phyloP scores from a whole-genome alignment of 2,329 filamentous ascomycete genomes.

The Colletotrichum graminicola region DNA sequence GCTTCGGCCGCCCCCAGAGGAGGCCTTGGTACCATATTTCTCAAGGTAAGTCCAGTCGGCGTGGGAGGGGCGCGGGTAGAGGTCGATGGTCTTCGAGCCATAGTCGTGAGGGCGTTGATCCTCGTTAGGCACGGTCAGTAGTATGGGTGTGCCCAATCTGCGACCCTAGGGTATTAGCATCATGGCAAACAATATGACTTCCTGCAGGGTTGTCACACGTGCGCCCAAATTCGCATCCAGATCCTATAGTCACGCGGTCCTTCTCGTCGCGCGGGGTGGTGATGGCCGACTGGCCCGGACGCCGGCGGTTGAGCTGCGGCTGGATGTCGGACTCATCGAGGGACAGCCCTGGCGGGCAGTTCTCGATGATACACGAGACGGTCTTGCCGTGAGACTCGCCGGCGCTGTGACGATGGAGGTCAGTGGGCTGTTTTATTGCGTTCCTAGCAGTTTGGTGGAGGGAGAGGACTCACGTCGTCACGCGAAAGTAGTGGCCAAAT shows the following conservation, averaged over 20 bases:
- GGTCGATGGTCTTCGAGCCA: constrained; percentile 88
- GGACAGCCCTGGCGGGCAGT: constrained; percentile 87
- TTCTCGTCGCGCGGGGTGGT: constrained; percentile 95
- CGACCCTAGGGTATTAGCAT: too few relatives aligned
- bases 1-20: constrained; percentile 84
- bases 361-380: constrained; percentile 95
- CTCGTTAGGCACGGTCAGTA: constrained; percentile 88
- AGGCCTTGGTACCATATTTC: constrained; percentile 96
- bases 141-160: constrained; percentile 95
- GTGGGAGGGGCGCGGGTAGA: constrained; percentile 90
- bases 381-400: constrained; percentile 86
- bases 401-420: constrained; percentile 50
- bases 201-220: too few relatives aligned
- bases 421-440: constrained; percentile 22
- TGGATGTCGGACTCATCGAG: constrained; percentile 91
- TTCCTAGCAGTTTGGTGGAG: constrained; percentile 6
- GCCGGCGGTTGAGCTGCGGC: constrained; percentile 90
- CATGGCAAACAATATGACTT: too few relatives aligned
- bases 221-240: too few relatives aligned
- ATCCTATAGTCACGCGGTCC: constrained; percentile 82
- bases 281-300: constrained; percentile 89
- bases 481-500: constrained; percentile 84
- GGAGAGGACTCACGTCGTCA: constrained; percentile 76
- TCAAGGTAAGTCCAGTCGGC: constrained; percentile 98
- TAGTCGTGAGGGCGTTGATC: constrained; percentile 96